Base-by-base conservation (phyloP, 2,329 filamentous ascomycete species). In the Exophiala sideris region DNA sequence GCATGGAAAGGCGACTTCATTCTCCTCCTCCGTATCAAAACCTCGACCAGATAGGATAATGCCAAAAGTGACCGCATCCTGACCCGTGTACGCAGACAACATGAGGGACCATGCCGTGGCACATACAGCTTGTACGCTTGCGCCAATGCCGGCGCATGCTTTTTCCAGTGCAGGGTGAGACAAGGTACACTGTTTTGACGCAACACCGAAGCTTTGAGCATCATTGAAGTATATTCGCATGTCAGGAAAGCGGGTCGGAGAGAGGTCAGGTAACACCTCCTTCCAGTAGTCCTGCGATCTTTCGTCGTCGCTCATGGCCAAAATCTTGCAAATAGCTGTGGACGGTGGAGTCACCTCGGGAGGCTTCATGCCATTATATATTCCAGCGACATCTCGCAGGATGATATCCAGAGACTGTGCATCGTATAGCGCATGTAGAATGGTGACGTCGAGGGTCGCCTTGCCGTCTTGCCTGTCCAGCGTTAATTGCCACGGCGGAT, bases 361-460 rank as follows among this genome's bases (percentile, higher is more conserved):
- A 20, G 47, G 12, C 21, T 39, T 29, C 2, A 64, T 55, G 3
- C 64, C 68, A 7, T 64, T 55, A 33, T 80, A 75, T 9, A 68
- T 64, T 34, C 62, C 64, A 2, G 70, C 64, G 10, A 95, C 73
- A 61, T 87, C 81, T 0, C 74, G 65, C 1, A 96, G 70, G 1
- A 96, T 77, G 0, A 76, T 65, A 3, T 81, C 75, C 9, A 96
- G 72, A 7, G 89, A 91, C 38, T 83, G 78, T 0, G 90, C 91
- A 72, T 96, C 91, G 61, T 95, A 96, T 0, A 96, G 74, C 0
- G 88, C 88, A 71, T 96, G 91, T 59, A 95, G 87, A 2, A 90
- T 76, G 8, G 76, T 80, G 16, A 85, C 65, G 41, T 78, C 70
- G 38, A 83, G 66, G 4, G 65, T 54, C 3, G 57, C 66, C 5